These are phyloP conservation scores for Pistacia integerrima DNA, from an alignment of 345 rosid species.

Conservation along the genomic window DNA sequence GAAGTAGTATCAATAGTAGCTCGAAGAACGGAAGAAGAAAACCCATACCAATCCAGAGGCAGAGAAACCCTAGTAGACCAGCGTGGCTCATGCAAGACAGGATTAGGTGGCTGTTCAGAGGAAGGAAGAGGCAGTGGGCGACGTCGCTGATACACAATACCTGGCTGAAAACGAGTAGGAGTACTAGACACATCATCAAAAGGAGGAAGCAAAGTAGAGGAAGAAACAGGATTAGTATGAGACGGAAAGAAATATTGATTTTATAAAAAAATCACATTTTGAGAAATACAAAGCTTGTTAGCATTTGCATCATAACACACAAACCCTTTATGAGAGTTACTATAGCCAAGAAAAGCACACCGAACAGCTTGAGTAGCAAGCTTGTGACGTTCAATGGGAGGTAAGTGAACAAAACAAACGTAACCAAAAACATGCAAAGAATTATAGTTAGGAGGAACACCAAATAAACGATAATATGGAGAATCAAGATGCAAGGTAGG, in stretches of 20 bases:
- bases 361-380: too few relatives aligned
- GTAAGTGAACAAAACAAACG: too few relatives aligned
- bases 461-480: neutral
- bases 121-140: neutral
- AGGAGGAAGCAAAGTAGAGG: neutral
- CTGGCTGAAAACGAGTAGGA: neutral
- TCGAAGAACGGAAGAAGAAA: neutral
- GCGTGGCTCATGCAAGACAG: too few relatives aligned
- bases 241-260: neutral
- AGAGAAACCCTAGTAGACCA: neutral
- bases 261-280: neutral
- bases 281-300: neutral
- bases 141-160: too few relatives aligned
- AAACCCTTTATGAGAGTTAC: neutral
- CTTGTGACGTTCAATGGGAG: too few relatives aligned
- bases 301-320: neutral
- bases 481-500: neutral
- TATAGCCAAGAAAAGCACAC: too few relatives aligned
- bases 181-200: neutral
- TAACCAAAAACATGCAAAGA: too few relatives aligned
- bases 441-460: neutral
- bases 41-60: neutral
- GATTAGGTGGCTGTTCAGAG: neutral
- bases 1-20: neutral
- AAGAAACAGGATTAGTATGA: too few relatives aligned